Evolutionary conservation across 2,329 filamentous ascomycete genomes (phyloP).

Genomic region (Celoporthe dispersa): DNA sequence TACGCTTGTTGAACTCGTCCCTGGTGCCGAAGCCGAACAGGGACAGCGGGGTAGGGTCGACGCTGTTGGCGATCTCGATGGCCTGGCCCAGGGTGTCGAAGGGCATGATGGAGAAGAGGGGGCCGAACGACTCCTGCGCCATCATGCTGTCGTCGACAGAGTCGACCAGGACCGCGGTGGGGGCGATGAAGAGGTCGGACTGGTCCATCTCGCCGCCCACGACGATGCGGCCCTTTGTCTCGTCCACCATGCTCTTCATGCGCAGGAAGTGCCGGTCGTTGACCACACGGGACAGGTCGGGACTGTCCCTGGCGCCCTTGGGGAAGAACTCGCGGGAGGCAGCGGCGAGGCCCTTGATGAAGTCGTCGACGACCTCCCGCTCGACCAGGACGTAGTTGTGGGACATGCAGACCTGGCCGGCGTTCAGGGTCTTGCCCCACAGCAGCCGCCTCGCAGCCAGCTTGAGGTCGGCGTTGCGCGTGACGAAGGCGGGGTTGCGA

Average conservation of each 20-base stretch:
- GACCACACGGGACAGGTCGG: constrained; percentile 80
- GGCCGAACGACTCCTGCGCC: constrained; percentile 86
- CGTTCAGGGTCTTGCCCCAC: constrained; percentile 87
- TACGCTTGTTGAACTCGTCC: constrained; percentile 75
- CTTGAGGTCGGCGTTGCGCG: constrained; percentile 77
- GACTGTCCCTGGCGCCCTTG: constrained; percentile 74
- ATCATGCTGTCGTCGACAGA: constrained; percentile 78
- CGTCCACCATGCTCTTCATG: constrained; percentile 90
- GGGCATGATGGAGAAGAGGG: constrained; percentile 82
- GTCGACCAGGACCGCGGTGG: constrained; percentile 86
- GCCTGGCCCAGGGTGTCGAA: constrained; percentile 83
- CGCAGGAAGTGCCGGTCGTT: constrained; percentile 80
- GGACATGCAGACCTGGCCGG: constrained; percentile 88
- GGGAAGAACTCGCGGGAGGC: constrained; percentile 82
- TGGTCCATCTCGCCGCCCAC: constrained; percentile 85
- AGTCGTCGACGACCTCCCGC: constrained; percentile 69
- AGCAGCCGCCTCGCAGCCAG: constrained; percentile 83
- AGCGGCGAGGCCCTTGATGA: constrained; percentile 75
- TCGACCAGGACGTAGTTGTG: constrained; percentile 94
- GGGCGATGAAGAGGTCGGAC: constrained; percentile 81
- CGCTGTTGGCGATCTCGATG: constrained; percentile 77
- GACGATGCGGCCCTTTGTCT: constrained; percentile 80
- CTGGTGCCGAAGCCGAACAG: constrained; percentile 86
- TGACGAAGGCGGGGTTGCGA: constrained; percentile 88
- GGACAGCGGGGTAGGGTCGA: constrained; percentile 82